A percentile compares a stretch with the other conserved stretches of the same genome.
These are phyloP conservation scores for Eucalyptus erythrocorys DNA, from an alignment of 345 rosid genomes.

Conservation along the genomic window DNA sequence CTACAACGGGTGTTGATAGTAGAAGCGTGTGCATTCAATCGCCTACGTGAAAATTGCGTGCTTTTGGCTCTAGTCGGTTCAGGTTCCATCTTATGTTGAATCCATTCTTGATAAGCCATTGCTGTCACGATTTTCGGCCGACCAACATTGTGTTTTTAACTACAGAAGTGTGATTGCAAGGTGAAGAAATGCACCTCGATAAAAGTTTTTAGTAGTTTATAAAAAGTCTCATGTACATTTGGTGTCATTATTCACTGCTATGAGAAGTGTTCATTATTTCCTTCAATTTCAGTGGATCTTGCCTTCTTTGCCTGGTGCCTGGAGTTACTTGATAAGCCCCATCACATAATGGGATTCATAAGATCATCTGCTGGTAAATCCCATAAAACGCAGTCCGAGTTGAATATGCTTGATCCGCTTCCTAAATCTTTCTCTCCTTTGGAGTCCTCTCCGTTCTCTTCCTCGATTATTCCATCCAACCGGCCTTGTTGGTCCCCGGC, in stretches of 20 bases:
- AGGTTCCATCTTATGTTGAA: neutral
- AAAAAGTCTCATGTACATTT: neutral
- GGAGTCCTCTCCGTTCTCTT: conserved; percentile 40
- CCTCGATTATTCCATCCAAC: conserved; percentile 14
- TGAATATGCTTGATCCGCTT: conserved; percentile 38
- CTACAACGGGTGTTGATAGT: neutral
- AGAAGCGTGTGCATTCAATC: neutral
- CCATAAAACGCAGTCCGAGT: conserved; percentile 77
- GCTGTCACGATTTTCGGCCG: neutral
- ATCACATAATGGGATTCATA: conserved; percentile 49
- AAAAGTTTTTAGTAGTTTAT: neutral
- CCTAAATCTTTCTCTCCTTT: conserved; percentile 39
- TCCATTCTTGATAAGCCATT: neutral
- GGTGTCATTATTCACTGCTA: neutral
- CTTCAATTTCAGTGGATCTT: neutral
- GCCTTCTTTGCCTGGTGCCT: neutral
- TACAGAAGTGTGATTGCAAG: neutral
- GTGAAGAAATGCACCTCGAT: neutral
- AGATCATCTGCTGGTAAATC: conserved; percentile 75
- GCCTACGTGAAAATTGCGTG: neutral
- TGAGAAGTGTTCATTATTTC: neutral
- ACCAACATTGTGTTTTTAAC: neutral
- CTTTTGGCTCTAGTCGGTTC: neutral
- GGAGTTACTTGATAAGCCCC: neutral
- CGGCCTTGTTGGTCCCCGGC: conserved; percentile 30